Percentiles rank a stretch among this genome's conserved stretches.
Conservation (phyloP, 2,329 filamentous ascomycete species). For the Aspergillus sergii region DNA sequence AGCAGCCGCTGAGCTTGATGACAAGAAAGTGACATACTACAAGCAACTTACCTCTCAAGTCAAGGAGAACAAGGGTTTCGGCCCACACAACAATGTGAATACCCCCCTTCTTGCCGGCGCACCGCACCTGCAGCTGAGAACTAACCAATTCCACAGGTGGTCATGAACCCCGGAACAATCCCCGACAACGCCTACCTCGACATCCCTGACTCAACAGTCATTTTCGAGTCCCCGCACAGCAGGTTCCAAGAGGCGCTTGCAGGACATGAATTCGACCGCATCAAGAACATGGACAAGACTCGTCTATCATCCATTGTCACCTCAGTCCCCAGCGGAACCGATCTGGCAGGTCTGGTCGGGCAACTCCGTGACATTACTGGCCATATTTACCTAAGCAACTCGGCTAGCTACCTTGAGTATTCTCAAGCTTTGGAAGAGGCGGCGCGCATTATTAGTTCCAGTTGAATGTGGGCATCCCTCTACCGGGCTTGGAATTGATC, state of each 20-base stretch:
- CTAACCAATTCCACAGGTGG: conserved; percentile 8
- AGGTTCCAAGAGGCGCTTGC: conserved; percentile 3
- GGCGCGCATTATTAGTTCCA: neutral
- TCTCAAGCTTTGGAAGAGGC: neutral
- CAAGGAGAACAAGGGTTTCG: conserved; percentile 8
- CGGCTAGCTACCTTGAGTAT: conserved; percentile 10
- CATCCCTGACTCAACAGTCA: conserved; percentile 13
- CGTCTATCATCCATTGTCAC: conserved; percentile 15
- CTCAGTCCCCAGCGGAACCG: conserved; percentile 3
- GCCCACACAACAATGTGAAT: conserved; percentile 11
- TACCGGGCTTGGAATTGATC: neutral
- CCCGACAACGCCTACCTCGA: conserved; percentile 15
- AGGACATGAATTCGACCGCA: neutral
- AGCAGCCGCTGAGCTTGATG: conserved; percentile 8
- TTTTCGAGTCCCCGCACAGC: conserved; percentile 17
- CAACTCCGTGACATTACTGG: conserved; percentile 11
- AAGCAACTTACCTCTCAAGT: conserved; percentile 2
- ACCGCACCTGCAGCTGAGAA: neutral
- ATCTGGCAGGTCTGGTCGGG: conserved; percentile 4
- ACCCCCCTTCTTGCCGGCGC: too few species aligned
- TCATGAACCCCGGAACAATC: conserved; percentile 16
- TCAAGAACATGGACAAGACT: neutral
- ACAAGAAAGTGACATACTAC: conserved; percentile 4
- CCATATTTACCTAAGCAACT: conserved; percentile 14
- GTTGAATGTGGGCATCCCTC: neutral